Base-by-base conservation (phyloP, 202 grass and related monocot genomes). In the Zoysia matrella region DNA sequence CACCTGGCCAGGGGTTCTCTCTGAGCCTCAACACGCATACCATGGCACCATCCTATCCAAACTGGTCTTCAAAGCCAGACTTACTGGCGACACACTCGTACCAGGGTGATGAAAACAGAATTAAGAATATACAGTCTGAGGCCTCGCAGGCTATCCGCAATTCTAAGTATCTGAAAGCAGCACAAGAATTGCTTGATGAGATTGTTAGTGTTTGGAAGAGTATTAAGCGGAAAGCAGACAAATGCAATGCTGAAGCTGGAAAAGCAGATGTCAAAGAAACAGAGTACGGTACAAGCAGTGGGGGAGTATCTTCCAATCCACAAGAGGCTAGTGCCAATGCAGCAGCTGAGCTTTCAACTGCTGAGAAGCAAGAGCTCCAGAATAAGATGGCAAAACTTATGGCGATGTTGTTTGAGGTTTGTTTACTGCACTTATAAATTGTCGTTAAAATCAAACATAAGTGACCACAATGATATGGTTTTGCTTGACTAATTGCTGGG, bases 301-400 rank as follows among this genome's bases (percentile, higher is more conserved):
- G 89, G 36, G 81, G 75, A 15, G 48, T 89, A 75, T 85, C 86
- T 86, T 89, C 83, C n/a, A 83, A 89, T 44, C 84, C 84, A 22
- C 84, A 74, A 66, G 96, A 95, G 62, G 81, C 88, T 63, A 64
- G 68, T 71, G 88, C 85, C 42, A 83, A 90, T 88, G 86, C 47
- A 1, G 80, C 77, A 69, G 64, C 74, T 65, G 97, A 99, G 78
- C 77, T 99, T 87, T 89, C 91, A 12, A 73, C 81, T 2, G 91
- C 89, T 74, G 97, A 96, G 81, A 99, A 91, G 74, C 93, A 99
- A 81, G 97, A 99, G 72, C 87, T 96, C 81, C 97, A 96, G 74
- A 94, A 94, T 83, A 99, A 96, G 79, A 76, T 96, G 89, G 83
- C 87, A 3, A 94, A 96, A 76, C 89, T 99, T 42, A 81, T 99